phyloP scores from a whole-genome alignment of 371 early-diverging fungal genomes.

The Mucor sp. region DNA sequence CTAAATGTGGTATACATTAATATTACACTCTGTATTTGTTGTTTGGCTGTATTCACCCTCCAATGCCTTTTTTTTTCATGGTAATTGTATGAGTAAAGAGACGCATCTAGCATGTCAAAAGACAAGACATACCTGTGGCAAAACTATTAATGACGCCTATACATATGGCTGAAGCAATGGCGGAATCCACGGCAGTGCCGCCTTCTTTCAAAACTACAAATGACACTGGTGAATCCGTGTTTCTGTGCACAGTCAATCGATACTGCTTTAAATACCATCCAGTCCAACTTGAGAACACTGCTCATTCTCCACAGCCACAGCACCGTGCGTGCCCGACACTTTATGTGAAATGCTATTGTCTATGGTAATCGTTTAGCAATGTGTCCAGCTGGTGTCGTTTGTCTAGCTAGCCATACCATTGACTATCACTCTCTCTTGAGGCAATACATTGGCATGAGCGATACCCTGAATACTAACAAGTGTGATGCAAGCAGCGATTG shows the following conservation, averaged over 20 bases:
- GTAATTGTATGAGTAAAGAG: not conserved
- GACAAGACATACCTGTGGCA: conserved; percentile 80
- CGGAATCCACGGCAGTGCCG: conserved; percentile 97
- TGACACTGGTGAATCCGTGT: not conserved
- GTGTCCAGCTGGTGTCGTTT: too few species aligned
- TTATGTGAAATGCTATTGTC: conserved; percentile 2
- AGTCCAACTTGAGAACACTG: conserved; percentile 84
- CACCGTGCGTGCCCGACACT: conserved; percentile 48
- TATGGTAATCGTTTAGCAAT: not conserved
- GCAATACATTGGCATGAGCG: not conserved
- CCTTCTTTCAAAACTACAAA: conserved; percentile 78
- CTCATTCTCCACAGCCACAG: conserved; percentile 84
- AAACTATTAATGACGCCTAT: conserved; percentile 94
- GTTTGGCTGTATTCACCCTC: conserved; percentile 29
- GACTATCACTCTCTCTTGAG: not conserved
- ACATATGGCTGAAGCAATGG: conserved; percentile 91
- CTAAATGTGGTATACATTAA: conserved; percentile 24
- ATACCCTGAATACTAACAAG: not conserved
- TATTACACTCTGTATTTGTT: not conserved
- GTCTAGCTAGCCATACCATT: not conserved
- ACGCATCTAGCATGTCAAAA: not conserved
- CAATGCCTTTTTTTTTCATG: conserved; percentile 29
- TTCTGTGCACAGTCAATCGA: not conserved
- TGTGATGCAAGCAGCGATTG: not conserved
- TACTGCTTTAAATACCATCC: conserved; percentile 49